phyloP scores from a whole-genome alignment of 2,329 filamentous ascomycete genomes.

The Scolecobasidium constrictum region DNA sequence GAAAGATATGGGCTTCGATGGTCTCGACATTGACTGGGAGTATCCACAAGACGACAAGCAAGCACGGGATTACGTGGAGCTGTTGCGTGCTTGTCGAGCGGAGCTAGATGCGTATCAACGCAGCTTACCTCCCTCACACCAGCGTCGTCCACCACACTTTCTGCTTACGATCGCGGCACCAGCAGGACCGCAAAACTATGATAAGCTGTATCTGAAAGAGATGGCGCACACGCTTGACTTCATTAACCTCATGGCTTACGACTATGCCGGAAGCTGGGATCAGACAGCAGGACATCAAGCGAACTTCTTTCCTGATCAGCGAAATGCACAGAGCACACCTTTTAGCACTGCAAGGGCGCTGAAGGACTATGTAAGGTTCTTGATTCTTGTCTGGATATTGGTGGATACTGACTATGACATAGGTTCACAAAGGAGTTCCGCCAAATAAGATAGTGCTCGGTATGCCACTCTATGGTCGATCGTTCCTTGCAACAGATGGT shows the following conservation, averaged over 20 bases:
- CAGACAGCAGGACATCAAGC: conserved; percentile 61
- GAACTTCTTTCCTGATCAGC: conserved; percentile 55
- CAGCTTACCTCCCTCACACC: conserved; percentile 16
- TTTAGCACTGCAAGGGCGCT: conserved; percentile 68
- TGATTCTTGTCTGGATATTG: no score
- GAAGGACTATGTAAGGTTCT: conserved; percentile 61
- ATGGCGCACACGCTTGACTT: conserved; percentile 36
- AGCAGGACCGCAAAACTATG: conserved; percentile 28
- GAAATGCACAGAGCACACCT: conserved; percentile 56
- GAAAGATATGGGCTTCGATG: conserved; percentile 66
- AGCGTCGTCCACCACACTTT: conserved; percentile 25
- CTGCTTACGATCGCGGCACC: conserved; percentile 35
- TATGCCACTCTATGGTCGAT: conserved; percentile 85
- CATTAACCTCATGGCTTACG: conserved; percentile 42
- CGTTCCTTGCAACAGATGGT: conserved; percentile 70
- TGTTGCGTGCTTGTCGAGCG: conserved; percentile 26
- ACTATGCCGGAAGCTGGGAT: conserved; percentile 70
- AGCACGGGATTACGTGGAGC: conserved; percentile 26
- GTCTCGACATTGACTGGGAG: conserved; percentile 38
- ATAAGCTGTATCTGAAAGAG: conserved; percentile 28
- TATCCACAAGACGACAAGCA: conserved; percentile 32
- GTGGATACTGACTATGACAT: no score
- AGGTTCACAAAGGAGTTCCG: conserved; percentile 47
- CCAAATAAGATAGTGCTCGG: conserved; percentile 72
- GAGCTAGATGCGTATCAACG: conserved; percentile 31